A percentile compares a stretch with the other conserved stretches of the same genome.
Evolutionary conservation across 768 basidiomycete species (phyloP).

Genomic region (Russula brevipes): DNA sequence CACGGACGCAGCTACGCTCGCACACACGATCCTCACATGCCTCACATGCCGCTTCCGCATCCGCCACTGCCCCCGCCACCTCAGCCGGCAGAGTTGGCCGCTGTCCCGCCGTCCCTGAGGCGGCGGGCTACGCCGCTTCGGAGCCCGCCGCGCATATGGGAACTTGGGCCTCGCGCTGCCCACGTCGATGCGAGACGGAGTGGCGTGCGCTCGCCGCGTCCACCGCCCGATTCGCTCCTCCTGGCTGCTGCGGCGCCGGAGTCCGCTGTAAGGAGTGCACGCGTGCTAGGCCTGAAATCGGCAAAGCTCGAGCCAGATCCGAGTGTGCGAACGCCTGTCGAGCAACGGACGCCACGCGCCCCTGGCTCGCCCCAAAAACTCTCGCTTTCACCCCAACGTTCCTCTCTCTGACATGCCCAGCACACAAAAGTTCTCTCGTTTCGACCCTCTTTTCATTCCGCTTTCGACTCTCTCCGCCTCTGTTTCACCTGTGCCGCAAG

Average conservation of each 20-base stretch:
- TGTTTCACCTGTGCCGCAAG: too few species aligned
- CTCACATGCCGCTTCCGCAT: neutral
- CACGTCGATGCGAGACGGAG: neutral
- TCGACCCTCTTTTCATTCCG: too few species aligned
- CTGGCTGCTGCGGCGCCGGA: neutral
- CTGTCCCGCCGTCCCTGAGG: neutral
- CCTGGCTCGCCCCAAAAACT: too few species aligned
- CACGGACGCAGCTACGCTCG: neutral
- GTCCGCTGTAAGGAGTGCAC: neutral
- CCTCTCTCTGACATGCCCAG: too few species aligned
- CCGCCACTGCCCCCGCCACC: neutral
- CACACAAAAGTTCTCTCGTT: too few species aligned
- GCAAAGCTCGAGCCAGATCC: too few species aligned
- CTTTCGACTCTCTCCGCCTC: too few species aligned
- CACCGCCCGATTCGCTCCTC: neutral
- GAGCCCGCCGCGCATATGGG: slow-evolving; percentile 14
- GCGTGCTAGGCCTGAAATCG: too few species aligned
- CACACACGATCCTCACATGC: neutral
- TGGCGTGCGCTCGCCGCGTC: neutral
- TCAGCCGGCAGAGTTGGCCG: neutral
- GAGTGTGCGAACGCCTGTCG: too few species aligned
- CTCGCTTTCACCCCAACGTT: too few species aligned
- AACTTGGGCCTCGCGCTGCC: slow-evolving; percentile 11
- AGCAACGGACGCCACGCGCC: too few species aligned
- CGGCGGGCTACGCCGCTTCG: neutral